Evolutionary conservation across 129 eudicot genomes (phyloP).

Genomic region (Silybum marianum): DNA sequence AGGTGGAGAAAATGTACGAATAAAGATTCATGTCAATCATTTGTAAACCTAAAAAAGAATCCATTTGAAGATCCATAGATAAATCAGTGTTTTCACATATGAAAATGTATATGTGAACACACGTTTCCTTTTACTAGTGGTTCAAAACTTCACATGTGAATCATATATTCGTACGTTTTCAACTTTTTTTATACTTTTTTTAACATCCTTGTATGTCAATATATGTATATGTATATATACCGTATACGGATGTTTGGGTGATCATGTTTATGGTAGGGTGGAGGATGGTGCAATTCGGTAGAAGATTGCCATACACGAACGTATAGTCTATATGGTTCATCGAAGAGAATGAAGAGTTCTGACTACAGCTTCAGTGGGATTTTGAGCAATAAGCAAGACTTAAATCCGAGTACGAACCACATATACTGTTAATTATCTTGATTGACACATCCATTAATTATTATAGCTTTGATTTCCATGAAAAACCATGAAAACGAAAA

Average conservation of each 20-base stretch:
- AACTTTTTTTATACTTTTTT: background rate
- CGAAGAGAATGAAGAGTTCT: constrained; percentile 40
- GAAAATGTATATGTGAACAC: background rate
- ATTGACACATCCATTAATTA: background rate
- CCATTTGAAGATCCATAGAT: too few relatives aligned
- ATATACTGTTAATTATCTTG: background rate
- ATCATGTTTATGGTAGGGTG: constrained; percentile 35
- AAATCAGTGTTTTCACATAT: background rate
- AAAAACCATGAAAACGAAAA: background rate
- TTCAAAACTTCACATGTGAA: background rate
- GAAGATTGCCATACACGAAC: constrained; percentile 33
- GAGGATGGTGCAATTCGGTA: constrained; percentile 52
- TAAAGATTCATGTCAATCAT: too few relatives aligned
- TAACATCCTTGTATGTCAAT: background rate
- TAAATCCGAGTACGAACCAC: constrained; percentile 42
- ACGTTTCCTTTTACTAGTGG: background rate
- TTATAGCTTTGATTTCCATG: background rate
- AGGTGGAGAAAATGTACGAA: background rate
- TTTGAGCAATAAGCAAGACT: constrained; percentile 36
- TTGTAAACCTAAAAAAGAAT: background rate
- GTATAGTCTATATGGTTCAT: constrained; percentile 37
- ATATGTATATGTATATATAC: background rate
- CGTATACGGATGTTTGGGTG: background rate
- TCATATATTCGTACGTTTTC: background rate
- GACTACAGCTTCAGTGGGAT: constrained; percentile 48